Percentiles rank a stretch among this genome's conserved stretches.
Conservation (phyloP, 2,329 filamentous ascomycete genomes). For the Chlorencoelia australis region DNA sequence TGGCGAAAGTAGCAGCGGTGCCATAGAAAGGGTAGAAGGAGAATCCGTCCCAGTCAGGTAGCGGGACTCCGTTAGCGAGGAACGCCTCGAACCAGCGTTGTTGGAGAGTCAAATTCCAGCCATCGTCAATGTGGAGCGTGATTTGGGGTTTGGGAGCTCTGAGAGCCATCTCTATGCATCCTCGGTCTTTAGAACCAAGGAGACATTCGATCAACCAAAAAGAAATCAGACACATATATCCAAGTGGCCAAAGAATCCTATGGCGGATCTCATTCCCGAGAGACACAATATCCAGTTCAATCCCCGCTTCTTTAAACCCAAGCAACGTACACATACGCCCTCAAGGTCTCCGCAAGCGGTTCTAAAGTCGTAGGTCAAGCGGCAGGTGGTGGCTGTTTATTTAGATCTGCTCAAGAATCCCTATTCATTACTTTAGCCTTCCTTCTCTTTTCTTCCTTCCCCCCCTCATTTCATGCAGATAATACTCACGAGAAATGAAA, state of each 20-base stretch:
- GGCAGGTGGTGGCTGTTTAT: conserved; percentile 49
- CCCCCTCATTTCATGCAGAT: neutral
- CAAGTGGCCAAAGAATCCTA: conserved; percentile 57
- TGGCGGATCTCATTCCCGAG: conserved; percentile 66
- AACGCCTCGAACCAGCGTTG: conserved; percentile 52
- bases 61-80: conserved; percentile 41
- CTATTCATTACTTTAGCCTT: conserved; percentile 25
- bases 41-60: conserved; percentile 58
- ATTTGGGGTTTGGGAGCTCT: conserved; percentile 46
- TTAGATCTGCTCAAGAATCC: conserved; percentile 62
- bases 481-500: conserved; percentile 42
- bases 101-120: conserved; percentile 58
- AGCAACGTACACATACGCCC: conserved; percentile 61
- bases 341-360: conserved; percentile 48
- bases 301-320: conserved; percentile 44
- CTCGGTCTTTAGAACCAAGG: conserved; percentile 47
- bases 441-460: no score
- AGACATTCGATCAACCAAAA: conserved; percentile 51
- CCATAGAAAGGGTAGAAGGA: conserved; percentile 67
- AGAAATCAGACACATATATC: conserved; percentile 38
- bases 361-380: conserved; percentile 52
- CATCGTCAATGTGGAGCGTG: conserved; percentile 65
- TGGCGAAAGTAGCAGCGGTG: conserved; percentile 45
- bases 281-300: conserved; percentile 51
- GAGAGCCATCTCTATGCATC: conserved; percentile 47